Evolutionary conservation across 257 asterid species (phyloP), one percentile per base, ranked within the genome.

Genomic region (Primulina tabacum): DNA sequence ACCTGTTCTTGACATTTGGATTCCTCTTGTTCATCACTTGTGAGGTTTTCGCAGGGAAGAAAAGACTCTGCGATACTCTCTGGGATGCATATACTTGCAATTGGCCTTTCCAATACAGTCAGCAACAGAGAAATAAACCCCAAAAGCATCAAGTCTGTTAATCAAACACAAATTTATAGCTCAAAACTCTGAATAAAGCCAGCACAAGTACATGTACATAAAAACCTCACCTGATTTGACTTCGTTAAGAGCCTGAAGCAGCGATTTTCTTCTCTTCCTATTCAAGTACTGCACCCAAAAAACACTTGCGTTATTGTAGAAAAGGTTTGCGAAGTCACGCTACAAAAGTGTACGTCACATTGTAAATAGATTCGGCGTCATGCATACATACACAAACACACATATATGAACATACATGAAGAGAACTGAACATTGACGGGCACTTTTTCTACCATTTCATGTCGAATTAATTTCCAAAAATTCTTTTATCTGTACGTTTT

Each of bases 61-160:
- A 89, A 89, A 16, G 83, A 69, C 21, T 87, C 80, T 1, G 77
- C 81, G 10, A 64, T 77, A 26, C 71, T 73, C 50, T 76, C 70
- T 0, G 90, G 87, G 55, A 87, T 76, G 60, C 95, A 88, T 28
- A 86, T 86, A 2, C 57, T 80, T 33, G 92, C 78, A 70, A 90
- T 81, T 21, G 66, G 80, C 85, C 33, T 86, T 73, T 87, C 86
- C 29, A 68, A 58, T 33, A 86, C 83, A n/a, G 89, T 80, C 52
- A 87, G 78, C 50, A 84, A 67, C 83, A 86, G 83, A 28, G 96
- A 89, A 67, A 89, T 77, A 69, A 89, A 89, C 62, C 96, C 96
- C 87, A 87, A 69, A 69, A 88, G 95, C 89, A 87, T 24, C 85
- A 89, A 75, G 43, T 88, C 96, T 89, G 78, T 79, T 37, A 8